These are phyloP conservation scores for Penicillium turbatum DNA, from an alignment of 495 filamentous ascomycete genomes.

Conservation along the genomic window DNA sequence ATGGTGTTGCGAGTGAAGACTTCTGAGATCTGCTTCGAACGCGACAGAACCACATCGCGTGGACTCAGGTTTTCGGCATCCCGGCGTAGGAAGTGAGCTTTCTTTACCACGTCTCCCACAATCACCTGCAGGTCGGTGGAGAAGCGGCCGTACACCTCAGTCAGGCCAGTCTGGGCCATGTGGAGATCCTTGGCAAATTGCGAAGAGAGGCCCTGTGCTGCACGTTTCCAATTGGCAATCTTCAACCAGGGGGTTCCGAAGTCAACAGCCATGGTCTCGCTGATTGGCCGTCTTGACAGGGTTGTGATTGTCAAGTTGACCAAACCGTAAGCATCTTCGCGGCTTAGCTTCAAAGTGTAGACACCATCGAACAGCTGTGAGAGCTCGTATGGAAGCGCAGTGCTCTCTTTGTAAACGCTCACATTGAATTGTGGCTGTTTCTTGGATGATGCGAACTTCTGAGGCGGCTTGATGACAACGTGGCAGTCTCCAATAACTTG, in stretches of 20 bases:
- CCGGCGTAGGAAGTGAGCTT: constrained; percentile 34
- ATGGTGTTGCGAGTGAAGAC: constrained; percentile 33
- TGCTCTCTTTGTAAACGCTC: constrained; percentile 42
- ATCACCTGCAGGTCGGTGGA: constrained; percentile 48
- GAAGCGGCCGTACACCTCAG: constrained; percentile 41
- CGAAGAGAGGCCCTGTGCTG: constrained; percentile 39
- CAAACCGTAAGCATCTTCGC: constrained; percentile 54
- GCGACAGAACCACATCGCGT: constrained; percentile 29
- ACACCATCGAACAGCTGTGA: constrained; percentile 55
- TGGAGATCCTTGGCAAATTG: constrained; percentile 42
- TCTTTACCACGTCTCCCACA: constrained; percentile 45
- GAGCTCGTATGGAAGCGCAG: constrained; percentile 45
- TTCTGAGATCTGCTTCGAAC: constrained; percentile 38
- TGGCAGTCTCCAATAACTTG: constrained; percentile 59
- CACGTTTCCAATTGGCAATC: constrained; percentile 53
- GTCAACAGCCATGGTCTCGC: constrained; percentile 52
- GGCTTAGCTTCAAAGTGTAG: constrained; percentile 53
- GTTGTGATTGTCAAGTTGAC: constrained; percentile 56
- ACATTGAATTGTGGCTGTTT: constrained; percentile 51
- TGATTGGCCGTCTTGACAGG: constrained; percentile 46
- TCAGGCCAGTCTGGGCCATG: constrained; percentile 41
- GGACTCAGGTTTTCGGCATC: constrained; percentile 29
- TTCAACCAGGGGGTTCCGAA: constrained; percentile 62
- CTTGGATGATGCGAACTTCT: constrained; percentile 40
- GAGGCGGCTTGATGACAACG: constrained; percentile 55